Percentiles rank a stretch among this genome's conserved stretches.
phyloP scores from a whole-genome alignment of 345 rosid genomes.

The Syzygium oleosum region DNA sequence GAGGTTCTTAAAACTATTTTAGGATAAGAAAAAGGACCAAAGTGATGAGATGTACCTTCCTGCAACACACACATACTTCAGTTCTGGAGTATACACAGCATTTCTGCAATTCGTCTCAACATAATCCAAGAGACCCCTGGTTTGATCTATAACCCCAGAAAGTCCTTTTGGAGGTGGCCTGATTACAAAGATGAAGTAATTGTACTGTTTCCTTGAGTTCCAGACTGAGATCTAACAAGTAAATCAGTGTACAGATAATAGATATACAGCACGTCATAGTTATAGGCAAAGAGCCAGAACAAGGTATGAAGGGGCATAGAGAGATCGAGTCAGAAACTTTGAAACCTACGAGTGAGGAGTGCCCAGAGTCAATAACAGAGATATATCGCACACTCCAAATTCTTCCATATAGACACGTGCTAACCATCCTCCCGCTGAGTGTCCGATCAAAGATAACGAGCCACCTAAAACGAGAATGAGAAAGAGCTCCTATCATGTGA shows the following conservation, averaged over 20 bases:
- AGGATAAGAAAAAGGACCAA: not conserved
- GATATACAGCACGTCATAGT: not conserved
- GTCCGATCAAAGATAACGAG: constrained; percentile 70
- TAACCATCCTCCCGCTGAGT: constrained; percentile 99
- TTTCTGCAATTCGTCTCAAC: constrained; percentile 63
- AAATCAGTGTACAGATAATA: not conserved
- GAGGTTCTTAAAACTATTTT: not conserved
- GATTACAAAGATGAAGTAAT: constrained; percentile 2
- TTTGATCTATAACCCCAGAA: constrained; percentile 82
- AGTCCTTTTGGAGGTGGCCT: constrained; percentile 88
- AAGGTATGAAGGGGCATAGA: not conserved
- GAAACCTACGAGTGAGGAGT: constrained; percentile 89
- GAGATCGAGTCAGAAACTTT: not conserved
- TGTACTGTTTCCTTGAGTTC: not conserved
- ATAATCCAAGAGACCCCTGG: constrained; percentile 81
- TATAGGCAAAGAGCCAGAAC: not conserved
- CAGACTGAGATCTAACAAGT: not conserved
- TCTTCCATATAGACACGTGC: constrained; percentile 90
- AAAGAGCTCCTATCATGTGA: not conserved
- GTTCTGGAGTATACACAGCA: constrained; percentile 64
- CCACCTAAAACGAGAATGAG: constrained; percentile 26
- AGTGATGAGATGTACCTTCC: constrained; percentile 51
- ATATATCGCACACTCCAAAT: constrained; percentile 49
- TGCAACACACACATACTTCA: constrained; percentile 83
- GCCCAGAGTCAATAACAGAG: constrained; percentile 82